These are phyloP conservation scores for Plasmodium sp. DNA, from an alignment of 169 alveolate species.

Conservation along the genomic window DNA sequence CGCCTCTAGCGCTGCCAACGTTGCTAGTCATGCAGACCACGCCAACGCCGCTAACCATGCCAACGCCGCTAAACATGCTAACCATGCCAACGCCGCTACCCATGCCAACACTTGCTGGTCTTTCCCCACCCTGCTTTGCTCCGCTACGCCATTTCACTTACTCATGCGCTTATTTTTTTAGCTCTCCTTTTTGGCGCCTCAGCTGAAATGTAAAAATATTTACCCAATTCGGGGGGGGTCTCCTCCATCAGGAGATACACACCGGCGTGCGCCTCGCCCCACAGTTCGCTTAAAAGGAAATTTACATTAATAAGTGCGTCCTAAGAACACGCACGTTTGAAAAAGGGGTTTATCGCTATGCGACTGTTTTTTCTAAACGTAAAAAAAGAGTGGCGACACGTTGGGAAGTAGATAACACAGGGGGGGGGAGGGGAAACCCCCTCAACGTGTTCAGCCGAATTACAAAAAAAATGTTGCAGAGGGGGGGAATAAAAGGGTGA, in stretches of 20 bases:
- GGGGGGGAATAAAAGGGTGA: constrained; percentile 6
- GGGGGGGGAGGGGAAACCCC: background rate
- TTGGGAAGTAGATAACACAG: background rate
- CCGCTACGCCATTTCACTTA: background rate
- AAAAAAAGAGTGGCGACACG: background rate
- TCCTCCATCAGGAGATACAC: background rate
- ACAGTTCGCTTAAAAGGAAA: background rate
- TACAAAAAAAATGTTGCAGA: constrained; percentile 10
- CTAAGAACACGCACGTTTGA: background rate
- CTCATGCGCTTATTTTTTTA: constrained; percentile 23
- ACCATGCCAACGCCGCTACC: background rate
- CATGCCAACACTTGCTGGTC: background rate
- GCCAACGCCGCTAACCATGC: background rate
- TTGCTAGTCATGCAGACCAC: background rate
- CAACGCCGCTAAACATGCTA: background rate
- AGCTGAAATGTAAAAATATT: constrained; percentile 62
- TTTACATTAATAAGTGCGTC: background rate
- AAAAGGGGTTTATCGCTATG: background rate
- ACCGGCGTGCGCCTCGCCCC: background rate
- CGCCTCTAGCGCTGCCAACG: background rate
- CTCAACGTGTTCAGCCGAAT: background rate
- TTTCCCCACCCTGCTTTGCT: background rate
- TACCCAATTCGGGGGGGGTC: constrained; percentile 2
- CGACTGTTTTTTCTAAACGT: background rate
- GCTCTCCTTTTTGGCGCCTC: background rate